Base-by-base conservation (phyloP, 768 basidiomycete genomes). In the Mycena crocata region DNA sequence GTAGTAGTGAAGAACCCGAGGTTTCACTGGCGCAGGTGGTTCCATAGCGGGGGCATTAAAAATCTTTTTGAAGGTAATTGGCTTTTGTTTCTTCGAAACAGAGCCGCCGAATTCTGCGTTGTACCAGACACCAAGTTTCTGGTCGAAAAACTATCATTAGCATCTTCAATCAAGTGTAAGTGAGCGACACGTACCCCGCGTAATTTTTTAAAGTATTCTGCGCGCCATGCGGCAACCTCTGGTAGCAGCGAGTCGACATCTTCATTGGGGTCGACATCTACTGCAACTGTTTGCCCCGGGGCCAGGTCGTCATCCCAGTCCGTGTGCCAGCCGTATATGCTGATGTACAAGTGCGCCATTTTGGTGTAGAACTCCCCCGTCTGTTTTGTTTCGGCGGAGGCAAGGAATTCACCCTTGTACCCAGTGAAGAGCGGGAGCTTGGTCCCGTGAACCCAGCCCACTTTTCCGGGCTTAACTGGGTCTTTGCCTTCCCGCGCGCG, bases 361-460 rank as follows among this genome's bases (percentile, higher is more conserved):
- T 34, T 8, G 15, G n/a, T 26, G n/a, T 64, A 57, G 23, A 64
- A 62, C 0, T 6, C 19, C 5, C 61, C 51, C n/a, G 37, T 32
- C 32, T 24, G 5, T 1, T 54, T 30, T 0, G n/a, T 6, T 7
- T 52, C 52, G 2, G 32, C 40, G 6, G 61, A 50, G 1, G 61
- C 28, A n/a, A 45, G 19, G n/a, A 26, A 62, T 4, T 54, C 51
- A 4, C 35, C 31, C 45, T 44, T 49, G 32, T 19, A 15, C 5
- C 4, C 40, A 8, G 24, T 4, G 42, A 62, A 62, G 13, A 62
- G 55, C 0, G 17, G 4, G 19, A 55, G 42, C 24, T 62, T 62
- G 23, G 52, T 35, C 8, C 61, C 61, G n/a, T 62, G 61, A 0
- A 62, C 44, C 61, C 61, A 62, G 52, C 52, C 26, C 3, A 23